These are phyloP conservation scores for Penicillium silybi DNA, from an alignment of 495 filamentous ascomycete species.

Conservation along the genomic window DNA sequence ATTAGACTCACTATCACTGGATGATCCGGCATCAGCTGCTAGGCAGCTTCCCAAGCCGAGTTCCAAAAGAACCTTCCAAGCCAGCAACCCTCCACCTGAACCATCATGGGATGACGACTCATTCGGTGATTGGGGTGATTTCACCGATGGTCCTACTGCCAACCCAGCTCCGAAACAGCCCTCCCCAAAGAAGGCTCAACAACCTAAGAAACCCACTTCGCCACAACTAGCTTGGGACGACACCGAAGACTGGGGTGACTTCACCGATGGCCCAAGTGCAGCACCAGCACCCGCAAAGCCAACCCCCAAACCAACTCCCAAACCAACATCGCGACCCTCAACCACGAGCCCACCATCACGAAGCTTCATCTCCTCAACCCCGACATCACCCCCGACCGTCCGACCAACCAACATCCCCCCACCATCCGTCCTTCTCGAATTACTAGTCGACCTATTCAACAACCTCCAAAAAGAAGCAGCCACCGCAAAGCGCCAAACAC, in stretches of 20 bases:
- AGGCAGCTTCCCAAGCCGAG: not conserved
- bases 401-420: conserved; percentile 89
- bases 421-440: conserved; percentile 72
- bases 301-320: conserved; percentile 4
- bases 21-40: conserved; percentile 11
- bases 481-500: conserved; percentile 14
- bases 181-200: not conserved
- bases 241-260: conserved; percentile 41
- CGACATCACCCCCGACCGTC: conserved; percentile 22
- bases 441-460: conserved; percentile 66
- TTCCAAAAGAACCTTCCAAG: not conserved
- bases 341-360: conserved; percentile 4
- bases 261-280: conserved; percentile 31
- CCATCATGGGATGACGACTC: conserved; percentile 19
- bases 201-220: conserved; percentile 15
- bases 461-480: conserved; percentile 37
- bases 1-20: conserved; percentile 24
- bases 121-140: conserved; percentile 36
- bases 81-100: not conserved
- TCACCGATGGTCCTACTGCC: conserved; percentile 28
- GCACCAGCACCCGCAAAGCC: conserved; percentile 7
- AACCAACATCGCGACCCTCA: not conserved
- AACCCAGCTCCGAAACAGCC: not conserved
- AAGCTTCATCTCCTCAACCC: conserved; percentile 10
- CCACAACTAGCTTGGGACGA: conserved; percentile 51